Conservation (phyloP, 1,139 yeast genomes). For the Williopsis jadinii region DNA sequence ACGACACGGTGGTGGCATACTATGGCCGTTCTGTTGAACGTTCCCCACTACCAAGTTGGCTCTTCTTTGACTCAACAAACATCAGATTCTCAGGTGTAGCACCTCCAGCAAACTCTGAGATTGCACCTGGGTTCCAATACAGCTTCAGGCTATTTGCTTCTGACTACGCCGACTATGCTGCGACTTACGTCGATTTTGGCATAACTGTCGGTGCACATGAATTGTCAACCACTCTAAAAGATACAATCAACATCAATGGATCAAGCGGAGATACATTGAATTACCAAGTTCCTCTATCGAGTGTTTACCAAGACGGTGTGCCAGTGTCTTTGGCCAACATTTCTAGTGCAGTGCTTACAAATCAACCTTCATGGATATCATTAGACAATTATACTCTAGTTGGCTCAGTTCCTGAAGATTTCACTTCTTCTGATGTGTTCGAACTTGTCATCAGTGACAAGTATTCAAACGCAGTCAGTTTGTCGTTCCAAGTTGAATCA, state of each 20-base stretch:
- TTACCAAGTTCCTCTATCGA: conserved; percentile 51
- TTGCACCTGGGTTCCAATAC: conserved; percentile 80
- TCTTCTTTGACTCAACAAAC: conserved; percentile 52
- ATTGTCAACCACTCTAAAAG: conserved; percentile 48
- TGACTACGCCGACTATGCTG: conserved; percentile 70
- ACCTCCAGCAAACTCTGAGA: conserved; percentile 74
- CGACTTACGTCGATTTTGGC: conserved; percentile 62
- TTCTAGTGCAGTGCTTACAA: conserved; percentile 39
- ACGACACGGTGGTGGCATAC: conserved; percentile 51
- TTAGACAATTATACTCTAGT: conserved; percentile 39
- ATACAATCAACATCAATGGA: conserved; percentile 53
- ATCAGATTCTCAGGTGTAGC: conserved; percentile 82
- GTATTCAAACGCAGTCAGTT: conserved; percentile 55
- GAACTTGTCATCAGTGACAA: conserved; percentile 53
- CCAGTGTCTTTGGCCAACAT: conserved; percentile 45
- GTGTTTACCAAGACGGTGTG: conserved; percentile 54
- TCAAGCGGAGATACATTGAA: conserved; percentile 51
- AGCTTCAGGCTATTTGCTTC: conserved; percentile 74
- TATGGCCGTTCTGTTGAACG: conserved; percentile 79
- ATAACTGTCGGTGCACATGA: conserved; percentile 85
- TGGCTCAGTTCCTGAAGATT: conserved; percentile 51
- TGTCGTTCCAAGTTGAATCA: conserved; percentile 43
- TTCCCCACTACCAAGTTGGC: conserved; percentile 90
- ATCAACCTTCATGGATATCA: conserved; percentile 56
- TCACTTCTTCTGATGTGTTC: conserved; percentile 37